These are phyloP conservation scores for Acanthamoeba culbertsoni DNA, from an alignment of 208 protist genomes.

Conservation along the genomic window DNA sequence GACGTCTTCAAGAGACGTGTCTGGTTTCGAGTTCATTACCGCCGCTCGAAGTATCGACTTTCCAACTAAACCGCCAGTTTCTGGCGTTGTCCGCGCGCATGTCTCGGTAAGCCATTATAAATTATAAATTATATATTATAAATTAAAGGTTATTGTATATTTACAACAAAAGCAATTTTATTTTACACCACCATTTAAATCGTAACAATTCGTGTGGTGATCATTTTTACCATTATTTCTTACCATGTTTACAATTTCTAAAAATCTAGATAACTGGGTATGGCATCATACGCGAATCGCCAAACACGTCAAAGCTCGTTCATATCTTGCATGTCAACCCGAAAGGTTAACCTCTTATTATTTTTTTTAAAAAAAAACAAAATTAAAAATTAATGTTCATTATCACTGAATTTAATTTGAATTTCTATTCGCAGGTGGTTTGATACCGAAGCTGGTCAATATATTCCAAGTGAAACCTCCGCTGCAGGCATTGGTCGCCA, in stretches of 20 bases:
- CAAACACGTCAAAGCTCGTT: not conserved
- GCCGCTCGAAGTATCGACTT: not conserved
- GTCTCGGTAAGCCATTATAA: not conserved
- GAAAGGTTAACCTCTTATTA: not conserved
- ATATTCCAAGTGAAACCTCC: not conserved
- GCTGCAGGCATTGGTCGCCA: not conserved
- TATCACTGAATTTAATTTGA: not conserved
- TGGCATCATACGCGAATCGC: not conserved
- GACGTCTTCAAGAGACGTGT: not conserved
- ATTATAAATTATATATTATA: not conserved
- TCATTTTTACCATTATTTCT: too few species aligned
- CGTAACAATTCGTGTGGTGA: too few species aligned
- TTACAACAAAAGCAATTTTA: not conserved
- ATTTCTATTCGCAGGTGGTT: not conserved
- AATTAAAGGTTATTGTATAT: not conserved
- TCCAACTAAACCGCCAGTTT: not conserved
- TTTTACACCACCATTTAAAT: not conserved
- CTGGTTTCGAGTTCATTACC: not conserved
- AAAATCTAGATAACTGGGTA: not conserved
- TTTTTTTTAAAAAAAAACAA: not conserved
- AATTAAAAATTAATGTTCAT: too few species aligned
- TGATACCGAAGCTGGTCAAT: constrained; percentile 2
- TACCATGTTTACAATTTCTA: not conserved
- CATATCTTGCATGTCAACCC: not conserved
- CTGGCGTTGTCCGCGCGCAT: not conserved